Evolutionary conservation across 2,329 filamentous ascomycete species (phyloP), one percentile per base, ranked within the genome.

Genomic region (Aspergillus aculeatinus): DNA sequence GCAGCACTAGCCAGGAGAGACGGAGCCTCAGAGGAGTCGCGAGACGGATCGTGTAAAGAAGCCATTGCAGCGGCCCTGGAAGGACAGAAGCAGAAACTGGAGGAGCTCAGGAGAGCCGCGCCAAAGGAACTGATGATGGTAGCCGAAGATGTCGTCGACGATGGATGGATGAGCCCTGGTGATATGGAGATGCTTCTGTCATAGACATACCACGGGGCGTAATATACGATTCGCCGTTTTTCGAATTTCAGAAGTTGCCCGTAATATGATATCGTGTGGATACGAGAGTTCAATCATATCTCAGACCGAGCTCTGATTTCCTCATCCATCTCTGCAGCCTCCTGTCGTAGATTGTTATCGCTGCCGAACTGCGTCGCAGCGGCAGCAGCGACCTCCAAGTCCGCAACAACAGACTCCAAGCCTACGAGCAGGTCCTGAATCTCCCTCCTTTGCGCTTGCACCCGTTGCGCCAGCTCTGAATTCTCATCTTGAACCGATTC

Each of bases 381-480:
- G 23, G 73, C 71, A 29, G 78, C 77, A 50, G 80, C 79, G 3
- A 76, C 80, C 66, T 87, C 83, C 48, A 88, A 70, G 71, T 88
- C 86, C 31, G 73, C 74, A 50, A 88, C 80, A 12, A 86, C 80
- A 50, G 73, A 75, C 69, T 88, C 85, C 33, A 89, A 70, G 19
- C 81, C 79, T 19, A 76, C 74, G 21, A 88, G 73, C 55, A 88
- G 69, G 23, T 71, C 77, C 63, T 85, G 80, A 50, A 88, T 86
- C 66, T 88, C 85, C 51, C 76, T 73, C 60, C 84, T 77, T 67
- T 88, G 86, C 47, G 77, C 74, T 51, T 78, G 74, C 5, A 88
- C 78, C 10, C 77, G 80, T 53, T 79, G 77, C 44, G 83, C 74
- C 5, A 87, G 72, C 57, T 79, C 75, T n/a, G 73, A 74, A 65